phyloP scores from a whole-genome alignment of 768 basidiomycete genomes.

The Leccinum longicurvipes region DNA sequence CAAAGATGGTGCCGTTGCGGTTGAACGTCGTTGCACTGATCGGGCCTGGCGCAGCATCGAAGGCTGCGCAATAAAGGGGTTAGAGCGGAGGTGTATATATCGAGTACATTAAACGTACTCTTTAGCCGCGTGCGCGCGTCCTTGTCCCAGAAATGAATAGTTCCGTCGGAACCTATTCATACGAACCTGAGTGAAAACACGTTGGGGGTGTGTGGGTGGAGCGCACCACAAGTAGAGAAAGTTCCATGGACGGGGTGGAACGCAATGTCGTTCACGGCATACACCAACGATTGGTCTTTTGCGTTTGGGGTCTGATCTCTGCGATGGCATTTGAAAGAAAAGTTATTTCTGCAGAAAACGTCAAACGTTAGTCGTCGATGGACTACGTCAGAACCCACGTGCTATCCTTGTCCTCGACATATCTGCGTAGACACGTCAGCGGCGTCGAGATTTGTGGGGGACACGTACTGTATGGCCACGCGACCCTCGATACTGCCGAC shows the following conservation, averaged over 20 bases:
- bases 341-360: slow-evolving; percentile 55
- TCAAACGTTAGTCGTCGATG: background rate
- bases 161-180: slow-evolving; percentile 69
- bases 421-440: slow-evolving; percentile 42
- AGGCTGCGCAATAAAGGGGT: slow-evolving; percentile 43
- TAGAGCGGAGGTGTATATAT: background rate
- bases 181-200: slow-evolving; percentile 15
- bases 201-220: slow-evolving; percentile 18
- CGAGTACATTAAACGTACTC: slow-evolving; percentile 42
- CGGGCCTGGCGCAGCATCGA: slow-evolving; percentile 71
- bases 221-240: slow-evolving; percentile 72
- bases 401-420: slow-evolving; percentile 81
- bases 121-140: slow-evolving; percentile 90
- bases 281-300: slow-evolving; percentile 70
- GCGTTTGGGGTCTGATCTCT: slow-evolving; percentile 51
- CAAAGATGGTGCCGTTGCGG: slow-evolving; percentile 83
- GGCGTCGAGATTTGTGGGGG: background rate
- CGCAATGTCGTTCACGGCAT: slow-evolving; percentile 80
- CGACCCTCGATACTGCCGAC: slow-evolving; percentile 87
- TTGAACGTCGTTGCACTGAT: slow-evolving; percentile 83
- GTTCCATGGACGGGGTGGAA: slow-evolving; percentile 86
- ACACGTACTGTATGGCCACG: slow-evolving; percentile 89
- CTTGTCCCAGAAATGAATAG: slow-evolving; percentile 94
- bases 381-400: slow-evolving; percentile 40
- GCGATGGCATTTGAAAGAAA: slow-evolving; percentile 85